Percentiles rank a stretch among this genome's conserved stretches.
Conservation (phyloP, 352 stramenopile species). For the Phytopythium mirpurense region DNA sequence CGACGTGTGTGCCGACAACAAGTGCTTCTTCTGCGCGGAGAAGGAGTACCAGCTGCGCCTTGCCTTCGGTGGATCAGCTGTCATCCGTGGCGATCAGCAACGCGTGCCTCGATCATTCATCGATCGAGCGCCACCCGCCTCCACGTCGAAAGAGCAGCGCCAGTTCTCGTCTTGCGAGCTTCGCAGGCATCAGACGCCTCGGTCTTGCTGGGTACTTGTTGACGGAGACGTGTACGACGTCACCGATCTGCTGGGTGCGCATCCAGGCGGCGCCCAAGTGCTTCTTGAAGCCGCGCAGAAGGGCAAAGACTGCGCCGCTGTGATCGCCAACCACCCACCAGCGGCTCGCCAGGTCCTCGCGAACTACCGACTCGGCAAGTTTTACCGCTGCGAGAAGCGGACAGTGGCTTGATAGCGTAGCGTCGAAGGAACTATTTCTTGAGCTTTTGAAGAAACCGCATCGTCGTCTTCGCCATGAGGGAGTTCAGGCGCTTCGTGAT, state of each 20-base stretch:
- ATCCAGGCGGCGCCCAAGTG: conserved; percentile 81
- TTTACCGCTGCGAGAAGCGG: conserved; percentile 52
- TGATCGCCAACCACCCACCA: conserved; percentile 51
- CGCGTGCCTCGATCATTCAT: background rate
- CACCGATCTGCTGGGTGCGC: conserved; percentile 80
- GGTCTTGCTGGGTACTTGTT: conserved; percentile 90
- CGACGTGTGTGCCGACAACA: conserved; percentile 54
- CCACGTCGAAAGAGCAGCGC: conserved; percentile 27
- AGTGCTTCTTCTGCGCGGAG: conserved; percentile 70
- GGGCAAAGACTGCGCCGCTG: conserved; percentile 45
- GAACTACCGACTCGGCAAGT: conserved; percentile 59
- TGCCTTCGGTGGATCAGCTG: conserved; percentile 32
- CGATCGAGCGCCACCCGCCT: conserved; percentile 5
- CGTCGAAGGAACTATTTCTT: conserved; percentile 12
- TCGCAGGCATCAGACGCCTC: conserved; percentile 60
- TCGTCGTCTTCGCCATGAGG: conserved; percentile 59
- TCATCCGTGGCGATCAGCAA: conserved; percentile 6
- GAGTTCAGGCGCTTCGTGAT: conserved; percentile 41
- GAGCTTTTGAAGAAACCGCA: conserved; percentile 63
- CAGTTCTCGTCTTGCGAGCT: conserved; percentile 89
- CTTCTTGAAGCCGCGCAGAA: conserved; percentile 47
- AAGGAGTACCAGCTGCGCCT: conserved; percentile 66
- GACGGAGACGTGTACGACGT: conserved; percentile 89
- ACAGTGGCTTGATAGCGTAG: conserved; percentile 18
- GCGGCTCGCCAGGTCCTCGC: conserved; percentile 33